Base-by-base conservation (phyloP, 2,329 filamentous ascomycete species). In the Xylaria sp. region DNA sequence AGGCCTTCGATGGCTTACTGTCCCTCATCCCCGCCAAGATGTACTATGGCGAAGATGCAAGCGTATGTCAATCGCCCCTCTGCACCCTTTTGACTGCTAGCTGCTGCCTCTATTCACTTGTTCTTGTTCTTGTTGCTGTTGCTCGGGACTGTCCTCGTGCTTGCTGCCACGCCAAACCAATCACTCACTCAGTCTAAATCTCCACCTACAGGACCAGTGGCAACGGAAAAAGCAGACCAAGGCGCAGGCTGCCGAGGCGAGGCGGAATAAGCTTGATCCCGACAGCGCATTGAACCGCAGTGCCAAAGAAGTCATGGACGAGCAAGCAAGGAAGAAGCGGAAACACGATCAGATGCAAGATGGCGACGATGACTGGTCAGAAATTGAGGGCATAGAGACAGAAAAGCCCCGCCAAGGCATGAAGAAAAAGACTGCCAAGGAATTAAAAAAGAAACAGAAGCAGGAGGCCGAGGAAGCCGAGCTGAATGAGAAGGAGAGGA, bases 161-260 rank as follows among this genome's bases (percentile, higher is more conserved):
- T 52, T 51, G 64, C 73, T 62, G 62, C 63, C 51, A 41, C 60
- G 46, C 67, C 43, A 13, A 64, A 52, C n/a, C 39, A 66, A 41
- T 39, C 61, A 60, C 75, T 39, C 61, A 60, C 75, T 76, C 62
- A 74, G 70, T 51, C 20, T 25, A 39, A 9, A 12, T 23, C 31
- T 48, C 23, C 55, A 60, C 73, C 52, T 62, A 71, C 77, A 97
- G 94, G 92, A 96, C 76, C 94, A 98, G 90, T 97, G 94, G 94
- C 90, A 91, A 80, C 91, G 91, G 78, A 97, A 96, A 83, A 98
- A 98, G 85, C 94, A 98, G 83, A 95, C 94, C 60, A 97, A 97
- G 80, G 92, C 94, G 80, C 88, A 97, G 81, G 93, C 93, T 68
- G 89, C 90, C 71, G 90, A 92, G 74, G 92, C 94, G 65, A 94